These are phyloP conservation scores for Rhynchosporium agropyri DNA, from an alignment of 2,329 filamentous ascomycete species.

Conservation along the genomic window DNA sequence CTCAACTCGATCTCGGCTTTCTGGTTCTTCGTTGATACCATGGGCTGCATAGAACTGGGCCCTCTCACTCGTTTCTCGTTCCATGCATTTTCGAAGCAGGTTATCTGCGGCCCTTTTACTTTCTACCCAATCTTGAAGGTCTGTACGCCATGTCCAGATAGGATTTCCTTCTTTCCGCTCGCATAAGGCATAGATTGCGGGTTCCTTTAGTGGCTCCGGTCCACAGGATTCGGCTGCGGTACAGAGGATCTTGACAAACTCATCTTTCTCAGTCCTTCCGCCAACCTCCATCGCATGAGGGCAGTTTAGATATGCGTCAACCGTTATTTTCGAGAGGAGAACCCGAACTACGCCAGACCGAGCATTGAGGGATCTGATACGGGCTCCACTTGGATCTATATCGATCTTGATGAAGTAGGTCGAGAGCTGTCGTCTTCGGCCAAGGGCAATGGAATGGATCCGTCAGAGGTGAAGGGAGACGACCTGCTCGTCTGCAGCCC, in stretches of 20 bases:
- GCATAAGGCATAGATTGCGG: constrained; percentile 25
- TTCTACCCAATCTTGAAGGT: too few relatives aligned
- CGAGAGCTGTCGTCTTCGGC: neutral
- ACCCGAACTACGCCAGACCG: constrained; percentile 36
- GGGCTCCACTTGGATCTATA: neutral
- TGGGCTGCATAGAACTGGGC: too few relatives aligned
- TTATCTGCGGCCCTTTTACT: too few relatives aligned
- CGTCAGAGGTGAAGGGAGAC: constrained; percentile 26
- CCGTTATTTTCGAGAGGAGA: constrained; percentile 36
- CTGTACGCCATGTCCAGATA: too few relatives aligned
- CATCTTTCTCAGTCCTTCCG: constrained; percentile 26
- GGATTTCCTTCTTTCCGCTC: constrained; percentile 28
- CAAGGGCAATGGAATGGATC: constrained; percentile 24
- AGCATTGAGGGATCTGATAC: constrained; percentile 11
- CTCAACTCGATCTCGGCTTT: too few relatives aligned
- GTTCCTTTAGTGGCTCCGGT: constrained; percentile 25
- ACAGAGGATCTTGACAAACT: constrained; percentile 27
- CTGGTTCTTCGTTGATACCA: too few relatives aligned
- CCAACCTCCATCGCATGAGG: constrained; percentile 24
- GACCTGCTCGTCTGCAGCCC: constrained; percentile 25
- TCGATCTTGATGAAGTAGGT: constrained; percentile 13
- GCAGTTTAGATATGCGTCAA: constrained; percentile 24
- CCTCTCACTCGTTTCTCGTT: too few relatives aligned
- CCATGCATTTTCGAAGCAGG: too few relatives aligned
- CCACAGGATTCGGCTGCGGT: constrained; percentile 25